These are phyloP conservation scores for Bolboschoenus planiculmis DNA, from an alignment of 176 grass and related monocot genomes.

Conservation along the genomic window DNA sequence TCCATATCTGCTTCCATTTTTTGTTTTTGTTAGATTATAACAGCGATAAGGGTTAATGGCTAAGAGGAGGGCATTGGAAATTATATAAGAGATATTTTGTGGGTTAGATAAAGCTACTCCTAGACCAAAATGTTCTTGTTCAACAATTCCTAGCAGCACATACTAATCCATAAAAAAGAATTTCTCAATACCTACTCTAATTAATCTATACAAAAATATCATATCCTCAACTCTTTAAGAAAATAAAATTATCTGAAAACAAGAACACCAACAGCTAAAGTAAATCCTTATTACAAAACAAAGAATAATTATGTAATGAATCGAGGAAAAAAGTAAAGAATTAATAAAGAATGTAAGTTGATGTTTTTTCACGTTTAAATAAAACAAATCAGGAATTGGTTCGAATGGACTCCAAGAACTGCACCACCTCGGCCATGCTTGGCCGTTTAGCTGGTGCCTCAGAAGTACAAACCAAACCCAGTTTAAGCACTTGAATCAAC, in stretches of 20 bases:
- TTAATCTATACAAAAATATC: constrained; percentile 5
- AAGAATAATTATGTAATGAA: constrained; percentile 53
- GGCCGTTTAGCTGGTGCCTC: constrained; percentile 67
- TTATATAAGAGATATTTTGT: constrained; percentile 36
- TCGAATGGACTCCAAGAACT: constrained; percentile 91
- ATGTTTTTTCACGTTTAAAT: constrained; percentile 42
- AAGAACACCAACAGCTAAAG: constrained; percentile 25
- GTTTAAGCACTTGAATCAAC: constrained; percentile 88
- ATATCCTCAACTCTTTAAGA: constrained; percentile 11
- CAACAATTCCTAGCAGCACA: constrained; percentile 47
- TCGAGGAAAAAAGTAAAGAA: constrained; percentile 37
- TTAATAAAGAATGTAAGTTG: constrained; percentile 51
- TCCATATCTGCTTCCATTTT: constrained; percentile 48
- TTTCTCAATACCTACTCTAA: not conserved
- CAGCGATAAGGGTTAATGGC: constrained; percentile 19
- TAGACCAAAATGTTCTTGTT: constrained; percentile 57
- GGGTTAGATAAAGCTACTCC: constrained; percentile 78
- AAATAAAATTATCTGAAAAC: not conserved
- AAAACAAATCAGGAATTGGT: constrained; percentile 63
- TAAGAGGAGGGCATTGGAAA: not conserved
- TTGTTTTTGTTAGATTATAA: constrained; percentile 12
- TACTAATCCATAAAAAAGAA: constrained; percentile 26
- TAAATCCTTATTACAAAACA: constrained; percentile 48
- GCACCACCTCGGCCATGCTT: constrained; percentile 94
- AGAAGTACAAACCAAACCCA: constrained; percentile 88